Base-by-base conservation (phyloP, 164 flowering plant species). In the Annona cherimola region DNA sequence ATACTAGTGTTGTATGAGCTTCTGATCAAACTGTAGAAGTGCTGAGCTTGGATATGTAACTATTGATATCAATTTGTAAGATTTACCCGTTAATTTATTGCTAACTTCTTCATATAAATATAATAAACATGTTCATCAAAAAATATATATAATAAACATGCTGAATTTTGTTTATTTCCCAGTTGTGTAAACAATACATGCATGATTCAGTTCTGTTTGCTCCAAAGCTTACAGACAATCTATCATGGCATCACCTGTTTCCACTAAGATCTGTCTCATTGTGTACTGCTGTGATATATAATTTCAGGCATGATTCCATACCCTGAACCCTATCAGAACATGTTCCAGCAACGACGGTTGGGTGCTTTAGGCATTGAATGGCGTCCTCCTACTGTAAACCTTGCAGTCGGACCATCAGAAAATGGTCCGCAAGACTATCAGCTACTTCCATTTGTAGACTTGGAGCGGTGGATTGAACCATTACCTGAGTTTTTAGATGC, bases 291-390 rank as follows among this genome's bases (percentile, higher is more conserved):
- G 59, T 77, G 39, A 54, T 76, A 39, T 68, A 43, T 45, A 50
- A 76, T 83, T 60, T 54, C 79, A 96, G 99, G 86, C 68, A 85
- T 96, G 98, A 86, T 87, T 63, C 99, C 99, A 60, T 96, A 93
- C 70, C 88, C 90, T 7, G 98, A 96, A 76, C 97, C 98, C 39
- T 96, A 93, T 73, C 99, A 96, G 72, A 93, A 87, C 78, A 85
- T 76, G 85, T 96, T 81, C 76, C 99, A 96, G 81, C 78, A 80
- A 76, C 83, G 98, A 20, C 88, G 99, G 5, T 79, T 93, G 55
- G 98, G 98, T 77, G 89, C 93, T 78, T 78, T 93, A 62, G 91
- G 91, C 54, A 81, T 86, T 42, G 98, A 96, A 78, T 96, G 97
- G 97, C 88, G 84, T 26, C 98, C 97, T 70, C 78, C 92, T 72